These are phyloP conservation scores for Guillardia theta DNA, from an alignment of 78 protist genomes.

Conservation along the genomic window DNA sequence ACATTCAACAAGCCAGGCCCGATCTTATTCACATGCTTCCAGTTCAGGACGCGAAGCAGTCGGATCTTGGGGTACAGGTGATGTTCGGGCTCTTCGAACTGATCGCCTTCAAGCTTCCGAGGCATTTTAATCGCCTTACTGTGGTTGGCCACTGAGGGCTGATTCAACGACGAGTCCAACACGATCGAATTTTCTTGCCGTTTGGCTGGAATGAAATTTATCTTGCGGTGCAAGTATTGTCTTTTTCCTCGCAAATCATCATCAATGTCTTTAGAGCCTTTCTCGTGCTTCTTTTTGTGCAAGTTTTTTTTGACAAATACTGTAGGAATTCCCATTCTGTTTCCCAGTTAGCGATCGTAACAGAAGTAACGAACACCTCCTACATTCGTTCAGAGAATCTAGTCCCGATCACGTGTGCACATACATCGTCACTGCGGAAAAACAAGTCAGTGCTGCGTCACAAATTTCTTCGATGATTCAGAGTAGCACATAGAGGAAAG, in stretches of 20 bases:
- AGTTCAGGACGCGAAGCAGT: not conserved
- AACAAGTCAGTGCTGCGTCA: no score
- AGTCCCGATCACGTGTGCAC: no score
- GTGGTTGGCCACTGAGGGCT: not conserved
- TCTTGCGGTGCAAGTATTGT: not conserved
- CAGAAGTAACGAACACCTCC: no score
- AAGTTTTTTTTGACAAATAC: not conserved
- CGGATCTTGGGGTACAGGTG: not conserved
- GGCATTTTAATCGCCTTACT: not conserved
- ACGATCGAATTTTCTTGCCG: not conserved
- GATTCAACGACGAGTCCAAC: not conserved
- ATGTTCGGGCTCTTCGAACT: not conserved
- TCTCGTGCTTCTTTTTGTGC: not conserved
- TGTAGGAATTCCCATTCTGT: no score
- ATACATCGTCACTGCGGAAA: no score
- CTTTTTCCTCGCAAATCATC: not conserved
- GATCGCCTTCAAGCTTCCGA: not conserved
- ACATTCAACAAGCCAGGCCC: constrained; percentile 57
- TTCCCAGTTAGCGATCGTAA: no score
- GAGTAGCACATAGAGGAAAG: no score
- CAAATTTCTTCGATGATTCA: no score
- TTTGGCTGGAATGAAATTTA: not conserved
- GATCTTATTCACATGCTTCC: not conserved
- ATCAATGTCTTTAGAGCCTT: not conserved
- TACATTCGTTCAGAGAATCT: no score